These are phyloP conservation scores for Ogataea dorogensis DNA, from an alignment of 805 yeast species.

Conservation along the genomic window DNA sequence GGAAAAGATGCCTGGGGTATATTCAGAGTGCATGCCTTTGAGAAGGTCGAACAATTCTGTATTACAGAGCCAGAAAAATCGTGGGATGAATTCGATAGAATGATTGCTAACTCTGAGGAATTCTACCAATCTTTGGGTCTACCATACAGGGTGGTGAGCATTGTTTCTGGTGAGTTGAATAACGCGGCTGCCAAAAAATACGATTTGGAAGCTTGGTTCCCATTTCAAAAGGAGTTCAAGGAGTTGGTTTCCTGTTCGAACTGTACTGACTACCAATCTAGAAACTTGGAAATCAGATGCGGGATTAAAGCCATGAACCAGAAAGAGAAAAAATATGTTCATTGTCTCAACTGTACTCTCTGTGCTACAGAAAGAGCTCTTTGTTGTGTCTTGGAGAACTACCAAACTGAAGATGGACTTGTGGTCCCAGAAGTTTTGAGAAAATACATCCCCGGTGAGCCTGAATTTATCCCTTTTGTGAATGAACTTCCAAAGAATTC, in stretches of 20 bases:
- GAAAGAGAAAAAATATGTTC: slow-evolving; percentile 95
- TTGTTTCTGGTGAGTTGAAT: slow-evolving; percentile 97
- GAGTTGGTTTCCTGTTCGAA: slow-evolving; percentile 98
- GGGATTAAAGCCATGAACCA: slow-evolving; percentile 96
- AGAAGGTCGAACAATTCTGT: slow-evolving; percentile 95
- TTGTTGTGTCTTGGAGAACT: slow-evolving; percentile 96
- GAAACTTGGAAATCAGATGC: slow-evolving; percentile 97
- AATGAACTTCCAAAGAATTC: slow-evolving; percentile 94
- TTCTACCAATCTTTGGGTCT: slow-evolving; percentile 88
- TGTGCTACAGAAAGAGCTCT: slow-evolving; percentile 98
- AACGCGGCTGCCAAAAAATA: slow-evolving; percentile 99
- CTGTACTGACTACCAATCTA: slow-evolving; percentile 98
- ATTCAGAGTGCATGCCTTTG: slow-evolving; percentile 97
- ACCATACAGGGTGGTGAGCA: slow-evolving; percentile 97
- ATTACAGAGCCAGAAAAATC: slow-evolving; percentile 97
- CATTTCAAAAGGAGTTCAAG: slow-evolving; percentile 97
- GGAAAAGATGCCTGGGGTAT: slow-evolving; percentile 99
- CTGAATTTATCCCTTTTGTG: slow-evolving; percentile 88
- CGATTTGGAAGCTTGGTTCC: slow-evolving; percentile 99
- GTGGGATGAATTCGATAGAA: slow-evolving; percentile 95
- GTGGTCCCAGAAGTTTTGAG: slow-evolving; percentile 92
- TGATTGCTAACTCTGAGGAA: slow-evolving; percentile 89
- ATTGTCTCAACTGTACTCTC: slow-evolving; percentile 95
- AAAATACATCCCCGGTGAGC: slow-evolving; percentile 97
- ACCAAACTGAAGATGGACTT: slow-evolving; percentile 95